Evolutionary conservation across 179 eudicot genomes (phyloP), one percentile per base, ranked within the genome.

Genomic region (Sideroxylon spinosum): DNA sequence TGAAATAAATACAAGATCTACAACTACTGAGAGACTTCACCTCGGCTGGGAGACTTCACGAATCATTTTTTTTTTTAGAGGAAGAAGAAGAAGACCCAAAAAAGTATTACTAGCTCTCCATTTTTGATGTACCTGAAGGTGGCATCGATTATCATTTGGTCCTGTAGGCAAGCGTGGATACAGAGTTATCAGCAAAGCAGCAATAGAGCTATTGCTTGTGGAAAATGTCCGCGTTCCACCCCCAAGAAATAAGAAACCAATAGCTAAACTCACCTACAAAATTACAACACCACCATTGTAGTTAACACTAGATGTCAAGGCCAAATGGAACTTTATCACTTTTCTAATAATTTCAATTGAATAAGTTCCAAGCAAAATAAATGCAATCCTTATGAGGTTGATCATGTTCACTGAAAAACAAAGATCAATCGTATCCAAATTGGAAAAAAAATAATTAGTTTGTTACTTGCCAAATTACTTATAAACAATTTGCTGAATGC

Each of bases 121-220:
- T 23, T 71, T 20, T 63, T 37, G 44, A 37, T 52, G 63, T 81
- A 91, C 98, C 98, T 95, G 98, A 76, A 95, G 94, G 86, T 91
- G 98, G 87, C 99, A 95, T 59, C 98, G 90, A 80, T 95, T 95
- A 79, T 95, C 99, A 90, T 93, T 92, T 68, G 98, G 97, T 75
- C 98, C 98, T n/a, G 89, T 87, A 17, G 99, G 99, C 76, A 95
- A 91, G 76, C 98, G 98, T 23, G 99, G 99, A 92, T 95, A 95
- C 60, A 95, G 84, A 68, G 97, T 88, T 79, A 92, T 88, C 66
- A 95, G 77, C 87, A 93, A 87, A 48, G 89, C 90, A 71, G 98
- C 98, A 81, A 94, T 85, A 79, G 97, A 86, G 83, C 87, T 88
- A 80, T 88, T 94, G 86, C 89, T 85, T 77, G 97, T 93, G 20